A percentile compares a stretch with the other conserved stretches of the same genome.
phyloP scores from a whole-genome alignment of 1,284 basidiomycete species.

The Ceraceosorus guamensis region DNA sequence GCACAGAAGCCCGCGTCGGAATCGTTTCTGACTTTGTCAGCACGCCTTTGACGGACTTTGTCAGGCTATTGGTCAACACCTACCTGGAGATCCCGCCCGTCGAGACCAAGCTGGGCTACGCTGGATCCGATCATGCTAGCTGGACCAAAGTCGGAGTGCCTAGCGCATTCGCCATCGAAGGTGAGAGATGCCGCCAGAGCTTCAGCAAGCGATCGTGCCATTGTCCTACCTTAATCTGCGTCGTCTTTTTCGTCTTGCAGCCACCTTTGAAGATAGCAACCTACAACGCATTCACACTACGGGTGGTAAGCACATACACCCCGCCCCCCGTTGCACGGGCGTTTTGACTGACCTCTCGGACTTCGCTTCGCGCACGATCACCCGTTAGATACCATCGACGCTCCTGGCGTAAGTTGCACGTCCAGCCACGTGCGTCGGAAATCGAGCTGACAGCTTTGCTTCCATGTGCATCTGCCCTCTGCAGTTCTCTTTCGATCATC shows the following conservation, averaged over 20 bases:
- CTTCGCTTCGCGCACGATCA: too few species aligned
- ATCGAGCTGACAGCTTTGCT: not conserved
- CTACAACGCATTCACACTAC: conserved; percentile 26
- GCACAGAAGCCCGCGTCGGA: conserved; percentile 77
- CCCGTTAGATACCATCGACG: not conserved
- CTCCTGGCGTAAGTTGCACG: too few species aligned
- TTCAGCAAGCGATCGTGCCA: too few species aligned
- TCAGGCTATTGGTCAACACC: conserved; percentile 62
- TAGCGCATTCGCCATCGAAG: conserved; percentile 47
- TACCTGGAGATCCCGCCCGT: conserved; percentile 55
- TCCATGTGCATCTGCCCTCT: not conserved
- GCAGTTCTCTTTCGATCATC: conserved; percentile 38
- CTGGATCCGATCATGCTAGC: conserved; percentile 67
- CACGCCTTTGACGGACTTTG: conserved; percentile 62
- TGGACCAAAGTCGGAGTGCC: conserved; percentile 49
- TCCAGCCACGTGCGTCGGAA: too few species aligned
- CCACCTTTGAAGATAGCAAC: conserved; percentile 36
- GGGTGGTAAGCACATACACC: too few species aligned
- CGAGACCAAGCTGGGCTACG: conserved; percentile 73
- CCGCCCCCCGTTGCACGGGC: too few species aligned
- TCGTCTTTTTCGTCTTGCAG: too few species aligned
- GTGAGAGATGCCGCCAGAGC: too few species aligned
- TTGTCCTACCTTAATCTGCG: too few species aligned
- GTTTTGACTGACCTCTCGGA: too few species aligned
- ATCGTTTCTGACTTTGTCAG: conserved; percentile 84